Base-by-base conservation (phyloP, 768 basidiomycete species). In the Collybia sordida region DNA sequence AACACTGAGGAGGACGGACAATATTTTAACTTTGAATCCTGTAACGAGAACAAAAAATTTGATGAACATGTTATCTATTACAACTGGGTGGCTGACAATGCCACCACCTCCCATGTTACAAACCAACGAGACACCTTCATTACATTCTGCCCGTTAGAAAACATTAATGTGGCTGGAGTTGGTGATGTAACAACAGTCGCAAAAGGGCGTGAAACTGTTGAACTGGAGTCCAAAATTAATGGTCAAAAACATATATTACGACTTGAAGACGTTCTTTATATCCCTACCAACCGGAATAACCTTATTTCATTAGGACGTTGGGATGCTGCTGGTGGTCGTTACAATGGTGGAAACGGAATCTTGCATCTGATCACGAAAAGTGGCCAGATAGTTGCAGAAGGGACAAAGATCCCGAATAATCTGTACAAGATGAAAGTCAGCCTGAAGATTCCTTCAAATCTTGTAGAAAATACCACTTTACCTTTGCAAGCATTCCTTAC, bases 81-180 rank as follows among this genome's bases (percentile, higher is more conserved):
- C 19, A 36, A 50, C 18, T 55, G 53, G 50, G 14, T 55, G 11
- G 53, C 28, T 11, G 50, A 55, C 23, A 28, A 15, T 11, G 41
- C 41, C 23, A 42, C 21, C 1, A 42, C 41, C 27, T 23, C 22
- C 1, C 41, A 42, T 24, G 12, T 42, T 4, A 24, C 22, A 1
- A 22, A 39, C 22, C 9, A 11, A 39, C 17, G 42, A 3, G 18
- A 43, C 6, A 24, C 42, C 6, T 43, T 43, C 42, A 25, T 43
- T 6, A 25, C 6, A 22, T 43, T 22, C 21, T 6, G 12, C n/a
- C 42, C 21, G 8, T 9, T 44, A n/a, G 17, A n/a, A 31, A 19
- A n/a, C 21, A n/a, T 12, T 31, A 18, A 18, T 5, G 12, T 44
- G 19, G 31, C 22, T 25, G 42, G 42, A 24, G 42, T 44, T 23